Evolutionary conservation across 441 rosid genomes (phyloP), one percentile per base, ranked within the genome.

Genomic region (Gossypium davidsonii): DNA sequence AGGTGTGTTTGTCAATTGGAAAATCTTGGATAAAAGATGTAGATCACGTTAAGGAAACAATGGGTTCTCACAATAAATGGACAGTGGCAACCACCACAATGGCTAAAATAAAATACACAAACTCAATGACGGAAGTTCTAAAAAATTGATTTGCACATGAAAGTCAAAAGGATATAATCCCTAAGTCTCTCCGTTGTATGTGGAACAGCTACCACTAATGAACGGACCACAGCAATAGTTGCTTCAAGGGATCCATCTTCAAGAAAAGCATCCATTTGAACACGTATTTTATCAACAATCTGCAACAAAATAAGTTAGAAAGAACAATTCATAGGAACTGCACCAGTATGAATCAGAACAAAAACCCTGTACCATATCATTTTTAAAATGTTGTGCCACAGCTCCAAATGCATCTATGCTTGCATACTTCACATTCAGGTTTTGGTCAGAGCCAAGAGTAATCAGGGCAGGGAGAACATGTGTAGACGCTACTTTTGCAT

Each of bases 201-300:
- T 9, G 98, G 99, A 78, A 92, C 87, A 14, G 99, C 99, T 67
- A 91, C 86, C 65, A 85, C 77, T 80, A 95, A 85, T 37, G 97
- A 91, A 73, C 92, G 99, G 65, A 95, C 81, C 64, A 95, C 99
- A 72, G 97, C 97, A 59, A 92, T 74, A 46, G 94, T 91, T 71
- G 99, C 97, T 78, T 91, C 99, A 83, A 89, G 93, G 60, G 99
- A 95, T 75, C 99, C 98, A 81, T 95, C 99, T 85, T 95, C 99
- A 71, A 95, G 93, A 84, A 95, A 95, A 46, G 98, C 98, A 86
- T 95, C 99, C 99, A 95, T 95, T 87, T 95, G 99, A 78, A 95
- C 91, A 60, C 92, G 89, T 83, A 95, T 95, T 85, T 95, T 95
- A 75, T 95, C 99, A 81, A 95, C 96, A 83, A 95, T 91, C 99